A percentile compares a stretch with the other conserved stretches of the same genome.
phyloP scores from a whole-genome alignment of 306 rosid genomes.

The Luffa acutangula region DNA sequence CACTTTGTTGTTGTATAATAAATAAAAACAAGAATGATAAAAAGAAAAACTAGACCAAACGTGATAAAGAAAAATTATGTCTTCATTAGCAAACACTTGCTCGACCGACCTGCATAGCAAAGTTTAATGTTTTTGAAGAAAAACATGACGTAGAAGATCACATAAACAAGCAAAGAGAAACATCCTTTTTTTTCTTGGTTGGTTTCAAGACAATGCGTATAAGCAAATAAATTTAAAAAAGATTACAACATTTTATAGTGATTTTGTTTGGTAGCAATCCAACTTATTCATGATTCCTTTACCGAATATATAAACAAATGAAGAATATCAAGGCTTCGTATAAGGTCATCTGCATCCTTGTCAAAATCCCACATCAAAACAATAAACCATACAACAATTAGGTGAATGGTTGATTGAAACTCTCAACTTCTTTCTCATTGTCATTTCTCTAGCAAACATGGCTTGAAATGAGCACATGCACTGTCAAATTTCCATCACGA shows the following conservation, averaged over 20 bases:
- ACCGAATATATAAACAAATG: conserved; percentile 4
- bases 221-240: not conserved
- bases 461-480: not conserved
- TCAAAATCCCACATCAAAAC: conserved; percentile 1
- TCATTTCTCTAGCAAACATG: conserved; percentile 1
- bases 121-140: not conserved
- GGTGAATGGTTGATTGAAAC: not conserved
- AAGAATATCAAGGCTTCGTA: not conserved
- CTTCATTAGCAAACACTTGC: not conserved
- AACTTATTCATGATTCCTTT: conserved; percentile 6
- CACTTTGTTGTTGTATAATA: not conserved
- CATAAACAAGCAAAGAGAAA: not conserved
- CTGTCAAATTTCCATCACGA: not conserved
- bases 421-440: not conserved
- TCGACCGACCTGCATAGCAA: not conserved
- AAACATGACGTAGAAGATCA: not conserved
- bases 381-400: not conserved
- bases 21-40: too few species aligned
- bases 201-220: not conserved
- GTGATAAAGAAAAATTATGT: not conserved
- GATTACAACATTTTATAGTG: not conserved
- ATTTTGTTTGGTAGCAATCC: not conserved
- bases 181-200: not conserved
- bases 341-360: conserved; percentile 7
- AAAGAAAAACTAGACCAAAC: not conserved